phyloP scores from a whole-genome alignment of 1,139 yeast species.

The Candida pseudocylindracea region DNA sequence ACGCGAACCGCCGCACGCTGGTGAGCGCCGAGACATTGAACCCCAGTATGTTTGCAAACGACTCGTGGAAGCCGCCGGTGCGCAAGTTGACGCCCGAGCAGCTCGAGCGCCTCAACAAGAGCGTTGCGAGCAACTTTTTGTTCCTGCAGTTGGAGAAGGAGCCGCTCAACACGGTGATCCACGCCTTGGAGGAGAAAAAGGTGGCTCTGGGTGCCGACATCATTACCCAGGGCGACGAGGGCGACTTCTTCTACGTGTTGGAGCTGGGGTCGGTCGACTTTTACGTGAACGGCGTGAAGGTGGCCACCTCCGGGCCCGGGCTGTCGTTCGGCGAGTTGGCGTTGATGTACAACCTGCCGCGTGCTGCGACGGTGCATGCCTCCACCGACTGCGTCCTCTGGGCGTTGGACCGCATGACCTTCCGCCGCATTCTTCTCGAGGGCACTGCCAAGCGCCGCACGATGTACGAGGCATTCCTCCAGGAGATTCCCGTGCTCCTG shows the following conservation, averaged over 20 bases:
- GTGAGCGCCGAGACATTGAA: conserved; percentile 65
- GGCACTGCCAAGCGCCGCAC: conserved; percentile 79
- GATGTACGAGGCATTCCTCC: conserved; percentile 75
- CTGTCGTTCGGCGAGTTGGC: conserved; percentile 94
- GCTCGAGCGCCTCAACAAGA: conserved; percentile 39
- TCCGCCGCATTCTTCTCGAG: conserved; percentile 76
- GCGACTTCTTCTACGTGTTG: conserved; percentile 80
- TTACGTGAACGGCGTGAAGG: conserved; percentile 49
- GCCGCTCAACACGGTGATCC: conserved; percentile 54
- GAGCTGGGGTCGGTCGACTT: conserved; percentile 75
- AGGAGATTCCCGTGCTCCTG: conserved; percentile 65
- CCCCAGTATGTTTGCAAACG: conserved; percentile 31
- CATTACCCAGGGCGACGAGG: conserved; percentile 89
- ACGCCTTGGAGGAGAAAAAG: conserved; percentile 56
- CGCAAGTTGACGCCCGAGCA: conserved; percentile 45
- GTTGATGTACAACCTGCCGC: conserved; percentile 89
- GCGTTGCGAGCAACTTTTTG: conserved; percentile 62
- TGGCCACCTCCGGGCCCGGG: conserved; percentile 61
- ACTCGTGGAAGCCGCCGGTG: conserved; percentile 55
- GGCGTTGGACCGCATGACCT: conserved; percentile 88
- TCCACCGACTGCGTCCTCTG: conserved; percentile 37
- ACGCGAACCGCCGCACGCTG: conserved; percentile 69
- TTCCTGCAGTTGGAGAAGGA: conserved; percentile 60
- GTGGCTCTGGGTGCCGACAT: conserved; percentile 40
- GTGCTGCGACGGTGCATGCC: conserved; percentile 82